Conservation (phyloP, 768 basidiomycete genomes). For the Cyathus striatus region DNA sequence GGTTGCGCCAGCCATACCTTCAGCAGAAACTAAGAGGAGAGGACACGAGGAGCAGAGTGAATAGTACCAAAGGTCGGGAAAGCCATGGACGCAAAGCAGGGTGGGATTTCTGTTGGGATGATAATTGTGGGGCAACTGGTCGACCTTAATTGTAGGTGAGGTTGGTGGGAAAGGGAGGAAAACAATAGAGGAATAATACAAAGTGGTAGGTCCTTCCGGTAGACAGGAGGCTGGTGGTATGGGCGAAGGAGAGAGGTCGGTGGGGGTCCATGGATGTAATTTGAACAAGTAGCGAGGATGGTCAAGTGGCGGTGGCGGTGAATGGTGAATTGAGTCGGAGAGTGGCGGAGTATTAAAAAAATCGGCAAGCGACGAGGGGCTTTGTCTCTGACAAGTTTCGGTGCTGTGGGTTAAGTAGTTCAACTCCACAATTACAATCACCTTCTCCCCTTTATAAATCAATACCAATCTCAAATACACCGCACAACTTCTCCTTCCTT, state of each 20-base stretch:
- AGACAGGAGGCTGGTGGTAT: constrained; percentile 42
- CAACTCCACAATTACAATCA: no score
- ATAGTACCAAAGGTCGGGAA: constrained; percentile 57
- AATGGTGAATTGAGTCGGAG: constrained; percentile 8
- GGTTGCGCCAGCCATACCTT: constrained; percentile 75
- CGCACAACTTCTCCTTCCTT: constrained; percentile 10
- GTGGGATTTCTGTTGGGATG: constrained; percentile 38
- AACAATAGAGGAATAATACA: constrained; percentile 20
- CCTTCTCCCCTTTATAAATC: no score
- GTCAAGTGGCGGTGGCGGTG: constrained; percentile 1
- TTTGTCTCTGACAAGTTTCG: constrained; percentile 21
- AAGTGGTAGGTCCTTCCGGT: constrained; percentile 68
- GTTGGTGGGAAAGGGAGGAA: neutral
- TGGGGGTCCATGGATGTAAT: constrained; percentile 31
- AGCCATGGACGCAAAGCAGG: constrained; percentile 75
- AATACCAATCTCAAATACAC: constrained; percentile 18
- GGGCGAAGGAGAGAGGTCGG: constrained; percentile 44
- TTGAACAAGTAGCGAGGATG: neutral
- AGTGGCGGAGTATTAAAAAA: constrained; percentile 16
- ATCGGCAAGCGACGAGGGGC: constrained; percentile 11
- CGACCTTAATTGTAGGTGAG: constrained; percentile 27
- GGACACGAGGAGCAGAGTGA: neutral
- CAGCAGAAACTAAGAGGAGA: neutral
- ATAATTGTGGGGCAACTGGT: constrained; percentile 49
- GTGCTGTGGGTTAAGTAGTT: no score